phyloP scores from a whole-genome alignment of 2,329 filamentous ascomycete species.

The Eutypa lata region DNA sequence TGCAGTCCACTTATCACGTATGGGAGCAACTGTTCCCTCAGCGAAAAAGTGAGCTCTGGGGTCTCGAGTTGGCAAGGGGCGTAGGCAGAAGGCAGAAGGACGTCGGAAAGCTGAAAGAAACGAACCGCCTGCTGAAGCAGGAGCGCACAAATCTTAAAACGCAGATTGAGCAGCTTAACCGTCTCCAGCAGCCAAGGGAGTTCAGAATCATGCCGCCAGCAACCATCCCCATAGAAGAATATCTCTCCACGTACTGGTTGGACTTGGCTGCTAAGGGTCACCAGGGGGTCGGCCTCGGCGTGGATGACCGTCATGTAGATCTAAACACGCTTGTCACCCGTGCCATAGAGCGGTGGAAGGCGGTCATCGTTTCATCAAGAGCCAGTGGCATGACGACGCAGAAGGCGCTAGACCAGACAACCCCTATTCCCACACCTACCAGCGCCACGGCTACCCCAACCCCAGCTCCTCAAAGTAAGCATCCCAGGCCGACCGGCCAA shows the following conservation, averaged over 20 bases:
- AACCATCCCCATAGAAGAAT: slow-evolving; percentile 49
- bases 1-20: slow-evolving; percentile 72
- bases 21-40: slow-evolving; percentile 66
- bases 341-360: slow-evolving; percentile 62
- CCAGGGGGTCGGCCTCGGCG: slow-evolving; percentile 40
- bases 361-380: slow-evolving; percentile 52
- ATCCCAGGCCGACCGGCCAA: slow-evolving; percentile 8
- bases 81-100: slow-evolving; percentile 57
- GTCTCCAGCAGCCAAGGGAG: slow-evolving; percentile 58
- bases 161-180: slow-evolving; percentile 58
- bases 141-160: slow-evolving; percentile 54
- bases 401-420: slow-evolving; percentile 40
- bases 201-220: slow-evolving; percentile 51
- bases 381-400: slow-evolving; percentile 49
- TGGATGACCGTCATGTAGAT: slow-evolving; percentile 52
- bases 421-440: slow-evolving; percentile 18
- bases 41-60: slow-evolving; percentile 58
- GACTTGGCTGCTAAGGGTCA: slow-evolving; percentile 42
- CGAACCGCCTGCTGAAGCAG: slow-evolving; percentile 50
- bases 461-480: neutral
- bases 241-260: slow-evolving; percentile 44
- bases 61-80: slow-evolving; percentile 58
- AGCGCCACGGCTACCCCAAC: slow-evolving; percentile 14
- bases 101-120: slow-evolving; percentile 47
- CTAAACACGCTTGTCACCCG: slow-evolving; percentile 48